Conservation (phyloP, 148 eudicot genomes). For the Nepenthes gracilis region DNA sequence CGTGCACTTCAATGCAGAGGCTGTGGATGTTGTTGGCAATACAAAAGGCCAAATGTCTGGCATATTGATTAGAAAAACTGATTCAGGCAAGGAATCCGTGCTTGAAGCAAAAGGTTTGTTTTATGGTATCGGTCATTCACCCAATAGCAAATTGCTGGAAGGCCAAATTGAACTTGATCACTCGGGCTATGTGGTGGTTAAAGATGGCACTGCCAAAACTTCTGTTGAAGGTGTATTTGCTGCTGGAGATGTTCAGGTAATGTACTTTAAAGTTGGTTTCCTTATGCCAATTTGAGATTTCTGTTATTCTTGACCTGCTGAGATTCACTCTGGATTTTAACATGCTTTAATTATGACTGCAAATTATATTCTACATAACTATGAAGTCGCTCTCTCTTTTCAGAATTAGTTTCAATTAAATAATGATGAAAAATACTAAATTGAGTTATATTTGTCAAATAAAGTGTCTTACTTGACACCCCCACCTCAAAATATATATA, state of each 20-base stretch:
- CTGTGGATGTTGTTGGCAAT: constrained; percentile 86
- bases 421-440: too few species aligned
- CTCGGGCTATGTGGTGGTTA: constrained; percentile 72
- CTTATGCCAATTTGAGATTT: background rate
- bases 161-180: constrained; percentile 80
- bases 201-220: constrained; percentile 68
- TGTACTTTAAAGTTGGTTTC: background rate
- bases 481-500: too few species aligned
- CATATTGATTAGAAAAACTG: constrained; percentile 53
- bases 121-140: constrained; percentile 97
- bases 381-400: too few species aligned
- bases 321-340: background rate
- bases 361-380: too few species aligned
- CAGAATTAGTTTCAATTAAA: too few species aligned
- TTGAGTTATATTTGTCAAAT: too few species aligned
- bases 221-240: constrained; percentile 91
- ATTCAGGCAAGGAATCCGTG: constrained; percentile 71
- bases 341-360: too few species aligned
- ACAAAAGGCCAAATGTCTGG: constrained; percentile 94
- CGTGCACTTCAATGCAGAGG: constrained; percentile 94
- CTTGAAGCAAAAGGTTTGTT: constrained; percentile 84
- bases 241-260: constrained; percentile 99
- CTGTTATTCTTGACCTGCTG: background rate
- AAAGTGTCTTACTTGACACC: background rate
- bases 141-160: constrained; percentile 81